phyloP scores from a whole-genome alignment of 2,329 filamentous ascomycete genomes.

The Xylaria sp. region DNA sequence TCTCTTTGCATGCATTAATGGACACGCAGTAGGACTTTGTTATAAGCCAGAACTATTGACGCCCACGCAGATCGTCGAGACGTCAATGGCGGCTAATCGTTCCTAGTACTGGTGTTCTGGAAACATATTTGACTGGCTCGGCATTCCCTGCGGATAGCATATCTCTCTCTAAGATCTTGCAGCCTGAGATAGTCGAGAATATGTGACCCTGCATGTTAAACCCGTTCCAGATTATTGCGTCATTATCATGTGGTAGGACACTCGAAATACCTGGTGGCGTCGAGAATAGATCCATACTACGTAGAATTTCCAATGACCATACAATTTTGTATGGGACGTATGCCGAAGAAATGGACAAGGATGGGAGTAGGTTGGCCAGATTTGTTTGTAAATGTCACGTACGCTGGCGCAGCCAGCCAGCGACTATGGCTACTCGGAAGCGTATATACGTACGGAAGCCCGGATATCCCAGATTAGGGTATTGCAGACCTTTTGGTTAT shows the following conservation, averaged over 20 bases:
- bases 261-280: background rate
- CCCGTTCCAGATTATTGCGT: background rate
- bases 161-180: background rate
- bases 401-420: too few relatives aligned
- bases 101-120: background rate
- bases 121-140: background rate
- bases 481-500: too few relatives aligned
- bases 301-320: background rate
- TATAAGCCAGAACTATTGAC: background rate
- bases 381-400: too few relatives aligned
- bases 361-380: background rate
- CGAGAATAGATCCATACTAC: background rate
- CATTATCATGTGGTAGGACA: background rate
- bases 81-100: background rate
- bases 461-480: too few relatives aligned
- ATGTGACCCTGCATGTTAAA: background rate
- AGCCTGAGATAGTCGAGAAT: background rate
- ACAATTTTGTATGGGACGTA: background rate
- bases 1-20: background rate
- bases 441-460: too few relatives aligned
- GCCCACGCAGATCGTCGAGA: background rate
- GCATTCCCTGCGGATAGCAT: background rate
- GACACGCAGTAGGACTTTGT: background rate
- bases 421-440: too few relatives aligned
- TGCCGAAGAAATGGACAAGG: background rate